Conservation (phyloP, 345 rosid species). For the Kernera saxatilis region DNA sequence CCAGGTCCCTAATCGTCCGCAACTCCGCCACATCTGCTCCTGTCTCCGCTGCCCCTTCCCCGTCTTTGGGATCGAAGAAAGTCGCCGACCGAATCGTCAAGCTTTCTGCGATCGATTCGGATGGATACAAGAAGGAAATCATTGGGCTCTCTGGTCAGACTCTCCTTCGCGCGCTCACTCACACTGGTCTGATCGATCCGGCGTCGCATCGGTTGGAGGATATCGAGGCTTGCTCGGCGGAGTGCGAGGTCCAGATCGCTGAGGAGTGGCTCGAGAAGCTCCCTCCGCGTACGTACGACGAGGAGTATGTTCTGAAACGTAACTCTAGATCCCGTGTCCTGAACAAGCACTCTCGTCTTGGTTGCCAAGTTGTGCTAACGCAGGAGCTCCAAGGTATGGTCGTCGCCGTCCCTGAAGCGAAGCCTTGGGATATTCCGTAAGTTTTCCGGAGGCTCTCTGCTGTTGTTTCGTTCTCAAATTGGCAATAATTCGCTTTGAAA, state of each 20-base stretch:
- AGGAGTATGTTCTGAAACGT: constrained; percentile 80
- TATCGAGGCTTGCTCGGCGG: constrained; percentile 97
- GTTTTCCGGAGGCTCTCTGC: not conserved
- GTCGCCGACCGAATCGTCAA: constrained; percentile 90
- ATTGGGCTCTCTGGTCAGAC: constrained; percentile 86
- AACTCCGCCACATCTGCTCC: constrained; percentile 39
- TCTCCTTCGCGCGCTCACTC: constrained; percentile 69
- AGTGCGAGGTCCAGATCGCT: constrained; percentile 97
- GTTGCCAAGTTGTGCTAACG: constrained; percentile 84
- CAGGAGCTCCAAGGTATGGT: constrained; percentile 94
- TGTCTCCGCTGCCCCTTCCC: constrained; percentile 6
- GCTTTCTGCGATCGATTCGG: constrained; percentile 74
- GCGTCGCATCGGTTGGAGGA: constrained; percentile 89
- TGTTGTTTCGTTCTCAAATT: constrained; percentile 5
- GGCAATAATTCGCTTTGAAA: constrained; percentile 19
- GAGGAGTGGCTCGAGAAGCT: constrained; percentile 91
- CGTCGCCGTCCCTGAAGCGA: constrained; percentile 93
- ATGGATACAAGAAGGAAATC: constrained; percentile 67
- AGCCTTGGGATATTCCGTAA: constrained; percentile 97
- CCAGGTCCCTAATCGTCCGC: constrained; percentile 38
- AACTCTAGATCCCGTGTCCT: constrained; percentile 78
- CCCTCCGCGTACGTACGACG: constrained; percentile 84
- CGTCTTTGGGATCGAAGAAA: constrained; percentile 50
- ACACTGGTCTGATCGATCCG: constrained; percentile 80
- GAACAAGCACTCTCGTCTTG: constrained; percentile 85